phyloP scores from a whole-genome alignment of 1,284 basidiomycete species.

The Rhizoctonia solani region DNA sequence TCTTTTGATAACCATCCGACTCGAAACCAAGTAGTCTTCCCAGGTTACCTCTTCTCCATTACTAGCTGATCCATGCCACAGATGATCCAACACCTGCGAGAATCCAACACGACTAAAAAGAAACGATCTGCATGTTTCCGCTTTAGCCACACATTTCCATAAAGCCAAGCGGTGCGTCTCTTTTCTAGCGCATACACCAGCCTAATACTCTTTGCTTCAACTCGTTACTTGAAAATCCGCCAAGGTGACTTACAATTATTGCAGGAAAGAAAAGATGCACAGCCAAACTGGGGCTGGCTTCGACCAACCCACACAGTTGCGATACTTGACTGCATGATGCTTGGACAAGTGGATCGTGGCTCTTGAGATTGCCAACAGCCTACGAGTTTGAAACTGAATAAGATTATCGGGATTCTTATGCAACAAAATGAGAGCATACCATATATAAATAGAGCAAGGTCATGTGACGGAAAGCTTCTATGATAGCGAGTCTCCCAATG shows the following conservation, averaged over 20 bases:
- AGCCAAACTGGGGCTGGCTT: neutral
- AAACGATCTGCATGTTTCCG: neutral
- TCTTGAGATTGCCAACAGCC: neutral
- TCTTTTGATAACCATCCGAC: neutral
- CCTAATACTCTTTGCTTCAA: neutral
- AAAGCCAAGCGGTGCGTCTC: neutral
- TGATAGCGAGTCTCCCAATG: neutral
- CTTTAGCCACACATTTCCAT: neutral
- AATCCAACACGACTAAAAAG: neutral
- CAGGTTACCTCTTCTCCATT: constrained; percentile 5
- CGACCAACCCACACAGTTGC: neutral
- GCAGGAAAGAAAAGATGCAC: constrained; percentile 1
- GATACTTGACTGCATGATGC: neutral
- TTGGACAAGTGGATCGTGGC: neutral
- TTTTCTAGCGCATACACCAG: constrained; percentile 1
- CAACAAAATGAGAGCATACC: neutral
- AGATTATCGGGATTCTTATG: no score
- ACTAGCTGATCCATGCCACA: constrained; percentile 14
- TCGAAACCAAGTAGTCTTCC: constrained; percentile 5
- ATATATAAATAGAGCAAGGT: constrained; percentile 15
- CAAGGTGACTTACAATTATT: neutral
- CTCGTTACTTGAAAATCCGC: neutral
- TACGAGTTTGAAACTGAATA: neutral
- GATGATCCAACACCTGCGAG: neutral
- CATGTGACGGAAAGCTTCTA: constrained; percentile 19